Base-by-base conservation (phyloP, 2,329 filamentous ascomycete genomes). In the Didymella glomerata region DNA sequence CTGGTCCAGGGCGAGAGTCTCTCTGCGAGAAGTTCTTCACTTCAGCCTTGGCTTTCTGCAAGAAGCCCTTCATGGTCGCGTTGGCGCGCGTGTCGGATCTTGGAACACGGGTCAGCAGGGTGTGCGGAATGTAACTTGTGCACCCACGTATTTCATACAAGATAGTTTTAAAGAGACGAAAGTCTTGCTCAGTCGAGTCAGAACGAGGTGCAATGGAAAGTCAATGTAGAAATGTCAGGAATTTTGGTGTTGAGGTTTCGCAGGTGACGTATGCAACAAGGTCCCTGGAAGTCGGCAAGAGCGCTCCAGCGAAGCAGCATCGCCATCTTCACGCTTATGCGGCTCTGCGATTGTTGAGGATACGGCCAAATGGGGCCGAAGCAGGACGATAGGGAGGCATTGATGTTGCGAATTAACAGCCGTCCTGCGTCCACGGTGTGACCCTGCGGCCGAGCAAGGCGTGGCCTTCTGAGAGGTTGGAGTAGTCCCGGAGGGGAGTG, bases 21-120 rank as follows among this genome's bases (percentile, higher is more conserved):
- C 34, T 53, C 27, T 63, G 65, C 14, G 60, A 36, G 20, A 64
- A 52, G 44, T 49, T 54, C 40, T 61, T 66, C 47, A 69, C 38
- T 38, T 72, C 67, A 41, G 67, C 62, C 63, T 72, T 74, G 10
- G 70, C 68, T 57, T 69, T 74, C 27, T 66, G 63, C n/a, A 73
- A 44, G 44, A 74, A 63, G 27, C 66, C 65, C 42, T 69, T 69
- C 72, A 74, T 73, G 30, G 30, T 61, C 14, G 25, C 20, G 25
- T 27, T 13, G 22, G 25, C 36, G 47, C 11, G 45, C 8, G 38
- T 28, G 20, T 16, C n/a, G 18, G 28, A 30, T 22, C 18, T 46
- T 28, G 11, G 28, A 8, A 11, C 8, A 18, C 4, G n/a, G 46
- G n/a, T 50, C 30, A 58, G 56, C 14, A 41, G 14, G n/a, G 28